Evolutionary conservation across 2,329 filamentous ascomycete species (phyloP).

Genomic region (Keithomyces neogunnii): DNA sequence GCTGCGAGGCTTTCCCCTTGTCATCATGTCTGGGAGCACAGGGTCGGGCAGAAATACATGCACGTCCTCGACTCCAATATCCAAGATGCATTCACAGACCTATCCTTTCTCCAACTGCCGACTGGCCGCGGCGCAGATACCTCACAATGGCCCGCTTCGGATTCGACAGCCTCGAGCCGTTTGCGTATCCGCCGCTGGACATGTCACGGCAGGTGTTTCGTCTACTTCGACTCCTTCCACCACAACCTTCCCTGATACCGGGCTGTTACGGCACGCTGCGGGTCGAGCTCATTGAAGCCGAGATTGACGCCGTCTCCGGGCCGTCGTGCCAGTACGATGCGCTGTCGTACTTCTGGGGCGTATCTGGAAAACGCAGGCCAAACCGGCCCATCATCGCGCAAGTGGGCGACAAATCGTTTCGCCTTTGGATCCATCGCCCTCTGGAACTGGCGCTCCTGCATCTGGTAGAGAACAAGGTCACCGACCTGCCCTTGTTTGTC

Average conservation of each 20-base stretch:
- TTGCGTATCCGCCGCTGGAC: constrained; percentile 7
- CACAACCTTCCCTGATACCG: constrained; percentile 10
- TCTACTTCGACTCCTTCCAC: constrained; percentile 15
- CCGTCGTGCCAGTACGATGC: constrained; percentile 15
- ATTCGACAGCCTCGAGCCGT: background rate
- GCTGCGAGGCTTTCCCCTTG: no score
- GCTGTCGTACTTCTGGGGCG: constrained; percentile 23
- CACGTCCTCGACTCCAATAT: no score
- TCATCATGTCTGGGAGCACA: no score
- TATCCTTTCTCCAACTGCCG: no score
- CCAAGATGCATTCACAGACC: no score
- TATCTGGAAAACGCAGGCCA: constrained; percentile 6
- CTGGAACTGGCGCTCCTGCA: constrained; percentile 20
- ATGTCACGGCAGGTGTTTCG: constrained; percentile 13
- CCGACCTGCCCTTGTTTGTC: constrained; percentile 16
- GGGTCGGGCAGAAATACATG: no score
- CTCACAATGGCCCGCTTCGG: background rate
- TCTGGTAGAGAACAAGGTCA: constrained; percentile 6
- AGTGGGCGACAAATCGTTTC: constrained; percentile 2
- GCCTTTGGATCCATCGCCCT: constrained; percentile 17
- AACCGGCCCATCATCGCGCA: constrained; percentile 20
- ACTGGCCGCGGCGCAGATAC: no score
- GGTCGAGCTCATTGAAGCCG: constrained; percentile 17
- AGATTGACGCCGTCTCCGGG: constrained; percentile 8
- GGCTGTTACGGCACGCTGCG: constrained; percentile 15